phyloP scores from a whole-genome alignment of 2,329 filamentous ascomycete genomes.

The Monosporascus sp. region DNA sequence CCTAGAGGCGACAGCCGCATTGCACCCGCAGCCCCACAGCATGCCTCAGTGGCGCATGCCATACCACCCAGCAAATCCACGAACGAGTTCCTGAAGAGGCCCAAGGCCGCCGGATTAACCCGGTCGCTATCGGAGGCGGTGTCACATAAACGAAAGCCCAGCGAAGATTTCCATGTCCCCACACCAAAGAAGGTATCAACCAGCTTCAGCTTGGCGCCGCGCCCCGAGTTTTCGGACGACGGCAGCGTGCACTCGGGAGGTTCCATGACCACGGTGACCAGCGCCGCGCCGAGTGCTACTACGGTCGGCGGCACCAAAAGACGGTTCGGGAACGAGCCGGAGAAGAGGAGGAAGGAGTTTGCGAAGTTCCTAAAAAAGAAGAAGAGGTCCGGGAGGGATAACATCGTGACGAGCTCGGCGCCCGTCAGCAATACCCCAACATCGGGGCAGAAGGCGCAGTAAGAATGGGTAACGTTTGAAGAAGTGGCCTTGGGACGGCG shows the following conservation, averaged over 20 bases:
- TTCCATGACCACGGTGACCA: not conserved
- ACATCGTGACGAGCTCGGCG: conserved; percentile 9
- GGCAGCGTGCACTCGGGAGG: conserved; percentile 2
- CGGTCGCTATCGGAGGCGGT: conserved; percentile 13
- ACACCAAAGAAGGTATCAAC: conserved; percentile 7
- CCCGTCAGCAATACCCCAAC: conserved; percentile 12
- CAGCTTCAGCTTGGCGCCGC: conserved; percentile 1
- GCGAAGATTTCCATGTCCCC: conserved; percentile 4
- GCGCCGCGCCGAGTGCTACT: conserved; percentile 6
- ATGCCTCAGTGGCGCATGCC: not conserved
- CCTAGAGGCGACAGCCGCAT: not conserved
- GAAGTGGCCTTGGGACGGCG: too few relatives aligned
- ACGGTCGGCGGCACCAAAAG: conserved; percentile 3
- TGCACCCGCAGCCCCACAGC: not conserved
- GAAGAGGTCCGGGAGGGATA: conserved; percentile 4
- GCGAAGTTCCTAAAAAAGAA: conserved; percentile 6
- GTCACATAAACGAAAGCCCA: conserved; percentile 12
- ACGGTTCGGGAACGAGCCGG: conserved; percentile 3
- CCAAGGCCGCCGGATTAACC: conserved; percentile 1
- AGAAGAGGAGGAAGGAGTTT: conserved; percentile 5
- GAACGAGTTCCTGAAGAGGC: conserved; percentile 6
- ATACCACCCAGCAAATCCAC: conserved; percentile 10
- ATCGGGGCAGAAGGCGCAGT: conserved; percentile 11
- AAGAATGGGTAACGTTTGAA: not conserved
- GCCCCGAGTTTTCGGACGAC: conserved; percentile 1